Base-by-base conservation (phyloP, 169 alveolate genomes). In the Sarcocystis neurona region DNA sequence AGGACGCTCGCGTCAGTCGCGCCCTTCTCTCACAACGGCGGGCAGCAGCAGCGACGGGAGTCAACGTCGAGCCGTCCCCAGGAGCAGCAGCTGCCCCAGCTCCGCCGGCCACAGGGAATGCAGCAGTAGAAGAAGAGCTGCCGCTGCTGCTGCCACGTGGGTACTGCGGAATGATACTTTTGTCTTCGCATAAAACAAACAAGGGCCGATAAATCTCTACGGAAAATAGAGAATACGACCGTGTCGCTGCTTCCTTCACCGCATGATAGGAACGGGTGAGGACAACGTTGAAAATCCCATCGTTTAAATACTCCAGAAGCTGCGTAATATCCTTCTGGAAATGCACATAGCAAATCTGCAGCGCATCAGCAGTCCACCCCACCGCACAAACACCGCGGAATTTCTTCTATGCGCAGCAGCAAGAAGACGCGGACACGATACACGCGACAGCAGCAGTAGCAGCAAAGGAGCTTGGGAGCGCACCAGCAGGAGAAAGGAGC, bases 231-330 rank as follows among this genome's bases (percentile, higher is more conserved):
- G 90, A 79, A 43, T 92, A 90, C 41, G 91, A 89, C n/a, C 92
- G 66, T 32, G 94, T 91, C n/a, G 97, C 97, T 18, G 93, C 96
- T 74, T 94, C 95, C 37, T 94, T 96, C 39, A 95, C 97, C 79
- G 94, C 95, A 89, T 85, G 94, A 84, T 94, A 94, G 56, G 97
- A 95, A 56, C 91, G 92, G 77, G 96, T 90, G 63, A 95, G 92
- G 85, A 95, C 93, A 37, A 94, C 97, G 80, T 94, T 95, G 87
- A 95, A 89, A 34, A 95, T 95, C 50, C 97, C 97, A 79, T 95
- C 97, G 44, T 94, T 94, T 39, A 95, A 86, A 80, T 95, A 95
- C 39, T 94, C 96, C 92, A 94, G 86, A 85, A 95, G 92, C 84
- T 93, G 84, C 48, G 90, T 85, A 56, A 94, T 90, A 85, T 95